A percentile compares a stretch with the other conserved stretches of the same genome.
These are phyloP conservation scores for Vachellia pachyceras DNA, from an alignment of 306 rosid genomes.

Conservation along the genomic window DNA sequence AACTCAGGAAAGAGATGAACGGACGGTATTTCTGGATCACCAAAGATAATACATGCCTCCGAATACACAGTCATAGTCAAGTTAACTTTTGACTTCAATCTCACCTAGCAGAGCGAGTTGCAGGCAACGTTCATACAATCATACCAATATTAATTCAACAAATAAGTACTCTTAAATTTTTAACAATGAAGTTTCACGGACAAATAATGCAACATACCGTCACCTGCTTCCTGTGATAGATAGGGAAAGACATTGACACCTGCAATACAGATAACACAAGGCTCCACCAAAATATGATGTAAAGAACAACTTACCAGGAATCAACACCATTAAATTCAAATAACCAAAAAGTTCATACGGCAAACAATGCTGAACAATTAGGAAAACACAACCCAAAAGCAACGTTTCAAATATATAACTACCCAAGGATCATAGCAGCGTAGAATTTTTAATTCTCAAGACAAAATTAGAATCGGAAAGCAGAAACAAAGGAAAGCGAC, in stretches of 20 bases:
- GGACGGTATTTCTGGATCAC: conserved; percentile 28
- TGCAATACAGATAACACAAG: conserved; percentile 59
- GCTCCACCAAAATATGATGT: conserved; percentile 48
- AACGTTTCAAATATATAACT: conserved; percentile 47
- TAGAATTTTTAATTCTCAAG: conserved; percentile 51
- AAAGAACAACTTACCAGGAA: conserved; percentile 36
- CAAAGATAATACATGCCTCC: conserved; percentile 1
- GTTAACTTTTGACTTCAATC: conserved; percentile 23
- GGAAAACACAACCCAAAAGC: conserved; percentile 42
- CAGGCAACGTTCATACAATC: conserved; percentile 28
- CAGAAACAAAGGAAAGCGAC: conserved; percentile 59
- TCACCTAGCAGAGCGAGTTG: conserved; percentile 30
- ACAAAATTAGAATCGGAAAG: conserved; percentile 59
- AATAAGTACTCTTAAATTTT: conserved; percentile 9
- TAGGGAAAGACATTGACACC: conserved; percentile 43
- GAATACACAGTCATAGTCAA: conserved; percentile 21
- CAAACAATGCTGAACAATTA: conserved; percentile 34
- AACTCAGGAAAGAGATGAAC: conserved; percentile 13
- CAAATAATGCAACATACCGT: conserved; percentile 31
- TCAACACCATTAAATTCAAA: conserved; percentile 43
- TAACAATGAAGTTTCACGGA: conserved; percentile 27
- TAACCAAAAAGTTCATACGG: conserved; percentile 46
- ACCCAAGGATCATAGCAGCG: conserved; percentile 53
- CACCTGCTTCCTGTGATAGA: conserved; percentile 40
- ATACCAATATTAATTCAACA: conserved; percentile 21